Percentiles rank a stretch among this genome's conserved stretches.
These are phyloP conservation scores for Akanthomyces muscarius DNA, from an alignment of 2,329 filamentous ascomycete genomes.

Conservation along the genomic window DNA sequence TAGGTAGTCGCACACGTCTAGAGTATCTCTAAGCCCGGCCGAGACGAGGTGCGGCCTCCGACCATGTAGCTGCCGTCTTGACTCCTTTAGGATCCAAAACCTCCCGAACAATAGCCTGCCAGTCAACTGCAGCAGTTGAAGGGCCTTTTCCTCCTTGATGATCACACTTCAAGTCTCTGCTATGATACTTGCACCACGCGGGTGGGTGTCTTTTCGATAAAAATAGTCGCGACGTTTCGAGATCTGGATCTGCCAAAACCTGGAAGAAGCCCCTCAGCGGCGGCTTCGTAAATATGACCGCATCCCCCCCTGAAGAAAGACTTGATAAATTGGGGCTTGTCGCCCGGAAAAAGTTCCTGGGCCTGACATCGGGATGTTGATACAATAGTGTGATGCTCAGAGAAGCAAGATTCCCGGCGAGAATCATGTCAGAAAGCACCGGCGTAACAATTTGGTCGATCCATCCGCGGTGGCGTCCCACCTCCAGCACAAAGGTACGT, in stretches of 20 bases:
- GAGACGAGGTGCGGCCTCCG: background rate
- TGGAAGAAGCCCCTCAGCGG: constrained; percentile 35
- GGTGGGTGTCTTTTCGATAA: constrained; percentile 34
- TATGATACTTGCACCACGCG: constrained; percentile 42
- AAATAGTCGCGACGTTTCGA: constrained; percentile 37
- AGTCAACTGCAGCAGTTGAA: constrained; percentile 27
- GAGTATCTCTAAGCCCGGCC: background rate
- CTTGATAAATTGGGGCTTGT: background rate
- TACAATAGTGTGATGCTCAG: constrained; percentile 19
- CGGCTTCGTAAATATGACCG: constrained; percentile 26
- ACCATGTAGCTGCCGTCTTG: background rate
- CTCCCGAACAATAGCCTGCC: constrained; percentile 29
- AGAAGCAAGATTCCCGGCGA: constrained; percentile 29
- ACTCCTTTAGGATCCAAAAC: constrained; percentile 28
- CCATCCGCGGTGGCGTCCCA: constrained; percentile 32
- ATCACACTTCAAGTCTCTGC: constrained; percentile 19
- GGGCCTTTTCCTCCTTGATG: background rate
- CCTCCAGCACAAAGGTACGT: constrained; percentile 26
- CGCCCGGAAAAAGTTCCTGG: background rate
- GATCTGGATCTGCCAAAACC: constrained; percentile 43
- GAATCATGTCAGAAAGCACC: constrained; percentile 30
- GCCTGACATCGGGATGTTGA: background rate
- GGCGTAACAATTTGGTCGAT: constrained; percentile 27
- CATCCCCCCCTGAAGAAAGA: background rate
- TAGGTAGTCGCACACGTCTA: background rate